Evolutionary conservation across 768 basidiomycete genomes (phyloP), one percentile per base, ranked within the genome.

Genomic region (Roridomyces roridus): DNA sequence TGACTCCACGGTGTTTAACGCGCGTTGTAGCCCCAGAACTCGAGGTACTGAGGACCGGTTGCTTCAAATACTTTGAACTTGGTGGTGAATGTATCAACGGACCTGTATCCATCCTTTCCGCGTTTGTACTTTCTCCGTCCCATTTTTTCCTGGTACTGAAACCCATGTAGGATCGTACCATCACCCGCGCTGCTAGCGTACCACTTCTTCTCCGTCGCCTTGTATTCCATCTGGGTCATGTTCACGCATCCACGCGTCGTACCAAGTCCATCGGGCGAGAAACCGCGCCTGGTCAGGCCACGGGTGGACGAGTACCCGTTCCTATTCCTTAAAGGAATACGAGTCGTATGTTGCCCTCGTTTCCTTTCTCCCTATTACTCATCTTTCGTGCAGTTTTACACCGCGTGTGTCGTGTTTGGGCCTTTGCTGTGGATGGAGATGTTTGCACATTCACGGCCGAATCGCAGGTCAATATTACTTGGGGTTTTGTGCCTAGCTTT

Each of bases 11-110:
- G 43, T 41, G 20, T 8, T 18, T n/a, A n/a, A n/a, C n/a, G n/a
- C n/a, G 23, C 18, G 7, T 41, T 44, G 6, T 55, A 92, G 91
- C 81, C 51, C 83, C 86, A 43, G 74, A 77, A 18, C 83, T 92
- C 9, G 78, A 72, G 18, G 82, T 88, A 0, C 81, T 94, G 28
- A 79, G 87, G 51, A 85, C 80, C 2, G 97, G 96, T 0, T 98
- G 97, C 72, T 97, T 99, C 83, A 94, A 93, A 68, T 99, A 98
- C 74, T 97, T 99, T 65, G 94, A 96, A 69, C 81, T 85, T 5
- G 97, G 97, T 14, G 97, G 97, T 1, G 86, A 93, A 64, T 92
- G 92, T 63, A 71, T 98, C 50, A 80, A 84, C 40, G 97, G 91
- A 1, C 97, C 97, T 1, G 94, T 98, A 9, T 89, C 88, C 9